Evolutionary conservation across 108 stramenopile species (phyloP), one percentile per base, ranked within the genome.

Genomic region (Cylindrotheca closterium): DNA sequence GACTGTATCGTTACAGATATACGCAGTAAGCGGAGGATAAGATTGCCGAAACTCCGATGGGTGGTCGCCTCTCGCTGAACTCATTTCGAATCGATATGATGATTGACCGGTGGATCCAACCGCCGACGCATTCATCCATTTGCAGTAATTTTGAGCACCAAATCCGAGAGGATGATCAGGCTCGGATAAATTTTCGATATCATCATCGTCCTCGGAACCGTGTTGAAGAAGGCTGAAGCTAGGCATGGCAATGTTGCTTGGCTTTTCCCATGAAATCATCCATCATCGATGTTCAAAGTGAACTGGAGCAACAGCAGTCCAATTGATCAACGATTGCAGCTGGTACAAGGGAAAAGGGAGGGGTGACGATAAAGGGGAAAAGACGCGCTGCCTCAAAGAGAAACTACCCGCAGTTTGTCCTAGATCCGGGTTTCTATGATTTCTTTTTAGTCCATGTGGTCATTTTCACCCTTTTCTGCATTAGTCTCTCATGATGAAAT

Each of bases 111-210:
- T 23, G n/a, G 48, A 57, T 1, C 45, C 5, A 23, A 68, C 56
- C 2, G 49, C 7, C 8, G 69, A 66, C 1, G 77, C 66, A 1
- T 71, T 75, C 47, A 82, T 78, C 53, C 85, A 78, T 19, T 81
- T 86, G 24, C 61, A 65, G 17, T 83, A 73, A 33, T 68, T 79
- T 24, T 60, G 68, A 5, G 69, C 37, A 10, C 51, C 51, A 72
- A 89, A 89, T 23, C 88, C 88, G 3, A 89, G 30, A 1, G 88
- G 88, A 81, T 89, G 88, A 0, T 83, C 79, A 10, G 79, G 79
- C 59, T 86, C 88, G 2, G 58, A 67, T 12, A 76, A 74, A 1
- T 59, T 68, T 34, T 55, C 67, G 2, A 51, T 66, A 30, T 37
- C 32, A 10, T 55, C 55, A 1, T 17, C 19, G 48, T 72, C 70